Percentiles rank a stretch among this genome's conserved stretches.
phyloP scores from a whole-genome alignment of 345 rosid genomes.

The Salix viminalis region DNA sequence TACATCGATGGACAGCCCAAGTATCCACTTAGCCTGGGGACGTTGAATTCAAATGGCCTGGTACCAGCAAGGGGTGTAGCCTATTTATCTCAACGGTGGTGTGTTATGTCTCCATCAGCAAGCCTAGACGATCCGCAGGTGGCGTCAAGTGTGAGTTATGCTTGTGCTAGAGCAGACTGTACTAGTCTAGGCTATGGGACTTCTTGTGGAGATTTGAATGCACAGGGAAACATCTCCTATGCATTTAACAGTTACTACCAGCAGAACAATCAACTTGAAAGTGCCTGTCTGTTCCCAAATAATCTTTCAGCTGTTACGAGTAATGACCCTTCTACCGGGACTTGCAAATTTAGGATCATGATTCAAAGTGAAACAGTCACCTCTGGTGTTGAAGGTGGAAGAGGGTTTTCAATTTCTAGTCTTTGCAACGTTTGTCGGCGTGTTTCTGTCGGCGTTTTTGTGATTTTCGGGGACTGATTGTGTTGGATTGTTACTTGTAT shows the following conservation, averaged over 20 bases:
- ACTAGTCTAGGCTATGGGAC: conserved; percentile 59
- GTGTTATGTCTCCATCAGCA: conserved; percentile 44
- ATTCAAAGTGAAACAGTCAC: conserved; percentile 22
- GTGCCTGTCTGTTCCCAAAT: conserved; percentile 52
- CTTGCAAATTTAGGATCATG: conserved; percentile 57
- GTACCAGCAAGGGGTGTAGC: conserved; percentile 42
- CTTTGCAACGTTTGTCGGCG: conserved; percentile 9
- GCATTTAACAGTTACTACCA: conserved; percentile 68
- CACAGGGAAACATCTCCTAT: conserved; percentile 51
- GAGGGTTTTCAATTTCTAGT: conserved; percentile 1
- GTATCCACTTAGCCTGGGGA: conserved; percentile 9
- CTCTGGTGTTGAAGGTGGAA: not conserved
- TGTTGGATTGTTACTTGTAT: not conserved
- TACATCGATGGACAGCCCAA: conserved; percentile 24
- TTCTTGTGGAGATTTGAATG: conserved; percentile 45
- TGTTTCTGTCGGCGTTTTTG: conserved; percentile 25
- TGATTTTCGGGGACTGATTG: conserved; percentile 16
- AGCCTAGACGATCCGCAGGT: conserved; percentile 46
- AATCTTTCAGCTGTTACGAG: conserved; percentile 34
- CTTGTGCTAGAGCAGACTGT: conserved; percentile 62
- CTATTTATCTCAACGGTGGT: conserved; percentile 52
- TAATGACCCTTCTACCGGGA: conserved; percentile 49
- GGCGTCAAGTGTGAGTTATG: conserved; percentile 56
- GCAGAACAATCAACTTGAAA: conserved; percentile 47
- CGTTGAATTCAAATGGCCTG: conserved; percentile 24